These are phyloP conservation scores for Dioszegia crocea DNA, from an alignment of 768 basidiomycete species.

Conservation along the genomic window DNA sequence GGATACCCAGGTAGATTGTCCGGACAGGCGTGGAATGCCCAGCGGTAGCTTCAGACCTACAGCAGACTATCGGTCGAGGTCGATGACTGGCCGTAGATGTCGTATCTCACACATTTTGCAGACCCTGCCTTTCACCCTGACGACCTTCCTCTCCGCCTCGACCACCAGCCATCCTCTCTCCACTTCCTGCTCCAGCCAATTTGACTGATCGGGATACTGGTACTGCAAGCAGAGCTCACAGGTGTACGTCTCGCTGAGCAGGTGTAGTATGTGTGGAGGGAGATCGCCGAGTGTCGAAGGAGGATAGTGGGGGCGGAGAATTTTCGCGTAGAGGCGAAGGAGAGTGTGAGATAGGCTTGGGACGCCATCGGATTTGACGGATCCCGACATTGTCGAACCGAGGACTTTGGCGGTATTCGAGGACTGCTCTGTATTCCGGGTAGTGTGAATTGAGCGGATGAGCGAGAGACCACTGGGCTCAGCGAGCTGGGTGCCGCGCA, in stretches of 20 bases:
- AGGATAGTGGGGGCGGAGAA: background rate
- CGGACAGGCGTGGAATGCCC: no score
- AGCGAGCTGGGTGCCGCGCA: background rate
- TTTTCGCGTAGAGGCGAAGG: background rate
- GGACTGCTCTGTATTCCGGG: no score
- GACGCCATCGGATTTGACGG: background rate
- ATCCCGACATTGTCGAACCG: no score
- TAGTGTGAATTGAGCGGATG: background rate
- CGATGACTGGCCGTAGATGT: background rate
- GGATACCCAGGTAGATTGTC: no score
- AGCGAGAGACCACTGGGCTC: background rate
- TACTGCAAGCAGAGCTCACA: background rate
- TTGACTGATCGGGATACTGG: background rate
- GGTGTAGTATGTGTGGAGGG: background rate
- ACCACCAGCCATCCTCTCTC: slow-evolving; percentile 6
- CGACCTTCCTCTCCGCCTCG: background rate
- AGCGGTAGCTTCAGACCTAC: no score
- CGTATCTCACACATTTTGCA: background rate
- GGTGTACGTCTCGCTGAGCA: background rate
- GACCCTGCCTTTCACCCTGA: background rate
- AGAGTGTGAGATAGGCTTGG: background rate
- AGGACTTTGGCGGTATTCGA: no score
- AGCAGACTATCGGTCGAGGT: background rate
- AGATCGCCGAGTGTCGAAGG: background rate
- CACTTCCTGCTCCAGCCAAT: background rate